Evolutionary conservation across 192 early-diverging fungal genomes (phyloP).

Genomic region (Powellomyces hirtus): DNA sequence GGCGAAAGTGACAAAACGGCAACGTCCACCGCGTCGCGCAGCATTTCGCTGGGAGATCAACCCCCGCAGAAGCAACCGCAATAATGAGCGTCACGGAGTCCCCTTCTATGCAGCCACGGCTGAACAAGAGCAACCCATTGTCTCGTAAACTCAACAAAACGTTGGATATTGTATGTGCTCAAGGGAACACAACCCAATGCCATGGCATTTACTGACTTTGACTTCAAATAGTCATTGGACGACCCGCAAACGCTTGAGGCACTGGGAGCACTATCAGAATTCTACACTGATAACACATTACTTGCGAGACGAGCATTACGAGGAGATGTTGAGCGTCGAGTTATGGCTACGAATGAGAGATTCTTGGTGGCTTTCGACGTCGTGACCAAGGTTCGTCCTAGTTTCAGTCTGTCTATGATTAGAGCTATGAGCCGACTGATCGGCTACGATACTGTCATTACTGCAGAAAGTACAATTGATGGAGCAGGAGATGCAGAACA

Average conservation of each 20-base stretch:
- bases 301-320: constrained; percentile 55
- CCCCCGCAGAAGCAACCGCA: too few relatives aligned
- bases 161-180: constrained; percentile 30
- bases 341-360: constrained; percentile 49
- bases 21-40: too few relatives aligned
- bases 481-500: constrained; percentile 57
- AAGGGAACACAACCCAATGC: neutral
- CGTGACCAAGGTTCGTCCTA: constrained; percentile 45
- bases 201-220: neutral
- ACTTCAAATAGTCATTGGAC: constrained; percentile 50
- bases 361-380: constrained; percentile 57
- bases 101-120: constrained; percentile 20
- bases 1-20: too few relatives aligned
- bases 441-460: neutral
- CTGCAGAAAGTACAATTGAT: constrained; percentile 55
- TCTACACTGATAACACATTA: constrained; percentile 53
- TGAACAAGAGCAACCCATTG: constrained; percentile 43
- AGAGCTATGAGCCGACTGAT: neutral
- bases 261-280: constrained; percentile 59
- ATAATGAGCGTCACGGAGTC: constrained; percentile 8
- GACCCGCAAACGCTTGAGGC: constrained; percentile 63
- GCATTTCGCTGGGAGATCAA: too few relatives aligned
- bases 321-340: constrained; percentile 59
- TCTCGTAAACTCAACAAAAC: constrained; percentile 45
- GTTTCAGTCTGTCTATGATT: too few relatives aligned